phyloP scores from a whole-genome alignment of 176 grass and related monocot genomes.

The Musa troglodytarum region DNA sequence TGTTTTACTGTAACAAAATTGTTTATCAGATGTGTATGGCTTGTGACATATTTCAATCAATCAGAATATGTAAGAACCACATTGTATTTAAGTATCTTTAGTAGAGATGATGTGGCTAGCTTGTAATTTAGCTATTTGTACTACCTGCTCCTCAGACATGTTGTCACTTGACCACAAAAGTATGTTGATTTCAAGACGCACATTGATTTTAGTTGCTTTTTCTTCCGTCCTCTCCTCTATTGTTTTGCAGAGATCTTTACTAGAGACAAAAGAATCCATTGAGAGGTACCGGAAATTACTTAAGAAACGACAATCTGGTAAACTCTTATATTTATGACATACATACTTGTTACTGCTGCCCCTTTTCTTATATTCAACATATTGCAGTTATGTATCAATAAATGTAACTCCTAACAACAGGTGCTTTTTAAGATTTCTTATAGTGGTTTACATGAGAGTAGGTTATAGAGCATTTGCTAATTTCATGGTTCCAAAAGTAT shows the following conservation, averaged over 20 bases:
- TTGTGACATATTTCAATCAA: background rate
- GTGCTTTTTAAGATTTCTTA: too few species aligned
- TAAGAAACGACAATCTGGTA: slow-evolving; percentile 85
- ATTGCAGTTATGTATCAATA: background rate
- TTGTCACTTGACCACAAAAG: background rate
- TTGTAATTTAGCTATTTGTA: background rate
- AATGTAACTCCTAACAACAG: too few species aligned
- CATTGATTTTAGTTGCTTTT: background rate
- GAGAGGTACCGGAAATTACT: slow-evolving; percentile 95
- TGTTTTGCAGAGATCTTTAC: slow-evolving; percentile 75
- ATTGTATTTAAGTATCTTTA: background rate
- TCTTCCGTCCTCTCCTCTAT: background rate
- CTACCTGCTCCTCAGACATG: background rate
- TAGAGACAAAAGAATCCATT: slow-evolving; percentile 84
- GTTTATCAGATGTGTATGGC: too few species aligned
- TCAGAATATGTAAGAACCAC: background rate
- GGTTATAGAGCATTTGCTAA: too few species aligned
- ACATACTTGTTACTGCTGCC: background rate
- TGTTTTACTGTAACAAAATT: too few species aligned
- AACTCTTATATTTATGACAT: background rate
- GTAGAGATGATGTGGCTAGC: background rate
- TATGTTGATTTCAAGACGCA: background rate
- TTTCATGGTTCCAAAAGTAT: too few species aligned
- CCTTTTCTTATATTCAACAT: background rate
- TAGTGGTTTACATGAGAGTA: too few species aligned